A percentile compares a stretch with the other conserved stretches of the same genome.
phyloP scores from a whole-genome alignment of 495 filamentous ascomycete species.

The Saxophila tyrrhenica region DNA sequence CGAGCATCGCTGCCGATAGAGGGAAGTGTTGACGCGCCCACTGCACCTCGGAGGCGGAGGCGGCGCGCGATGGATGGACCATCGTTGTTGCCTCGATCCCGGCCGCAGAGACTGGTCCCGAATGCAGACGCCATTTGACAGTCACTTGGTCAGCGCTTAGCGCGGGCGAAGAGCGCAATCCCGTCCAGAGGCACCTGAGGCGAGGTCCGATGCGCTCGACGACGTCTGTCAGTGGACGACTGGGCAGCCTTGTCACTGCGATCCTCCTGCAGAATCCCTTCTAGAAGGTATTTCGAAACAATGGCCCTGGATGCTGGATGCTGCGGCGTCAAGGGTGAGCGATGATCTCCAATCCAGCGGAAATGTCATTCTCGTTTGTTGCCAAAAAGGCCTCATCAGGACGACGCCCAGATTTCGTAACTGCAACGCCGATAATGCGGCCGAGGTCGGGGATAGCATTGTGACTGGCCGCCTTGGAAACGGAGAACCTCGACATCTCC shows the following conservation, averaged over 20 bases:
- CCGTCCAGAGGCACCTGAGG: not conserved
- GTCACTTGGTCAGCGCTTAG: not conserved
- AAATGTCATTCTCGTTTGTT: not conserved
- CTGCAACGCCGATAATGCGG: too few species aligned
- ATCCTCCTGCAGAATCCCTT: not conserved
- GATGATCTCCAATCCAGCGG: too few species aligned
- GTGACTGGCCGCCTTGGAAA: too few species aligned
- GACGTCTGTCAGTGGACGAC: not conserved
- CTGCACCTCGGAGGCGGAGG: not conserved
- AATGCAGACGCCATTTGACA: not conserved
- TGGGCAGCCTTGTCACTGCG: not conserved
- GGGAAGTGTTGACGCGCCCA: not conserved
- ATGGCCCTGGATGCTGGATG: not conserved
- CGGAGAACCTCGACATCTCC: too few species aligned
- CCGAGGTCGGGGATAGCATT: too few species aligned
- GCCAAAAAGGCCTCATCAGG: not conserved
- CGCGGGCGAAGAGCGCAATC: not conserved
- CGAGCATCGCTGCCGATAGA: not conserved
- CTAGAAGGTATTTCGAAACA: not conserved
- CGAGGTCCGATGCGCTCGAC: not conserved
- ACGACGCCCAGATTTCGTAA: too few species aligned
- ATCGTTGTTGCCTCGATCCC: not conserved
- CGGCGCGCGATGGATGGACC: not conserved
- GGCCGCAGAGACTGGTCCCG: not conserved
- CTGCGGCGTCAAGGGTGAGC: not conserved